These are phyloP conservation scores for Clavispora carvajalis DNA, from an alignment of 805 yeast genomes.

Conservation along the genomic window DNA sequence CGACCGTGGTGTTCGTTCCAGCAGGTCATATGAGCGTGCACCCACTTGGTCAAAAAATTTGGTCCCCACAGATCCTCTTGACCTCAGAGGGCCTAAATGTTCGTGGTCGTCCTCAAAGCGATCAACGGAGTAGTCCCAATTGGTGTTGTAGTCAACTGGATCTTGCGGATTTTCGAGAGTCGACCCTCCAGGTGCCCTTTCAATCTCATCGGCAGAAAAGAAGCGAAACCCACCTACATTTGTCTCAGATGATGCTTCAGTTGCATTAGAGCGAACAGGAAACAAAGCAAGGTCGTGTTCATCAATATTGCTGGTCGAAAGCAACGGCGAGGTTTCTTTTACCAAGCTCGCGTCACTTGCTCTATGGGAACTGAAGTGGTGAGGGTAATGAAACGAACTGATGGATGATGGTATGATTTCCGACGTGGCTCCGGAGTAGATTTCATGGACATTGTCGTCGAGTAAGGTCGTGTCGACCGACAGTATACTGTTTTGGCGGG, in stretches of 20 bases:
- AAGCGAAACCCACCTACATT: slow-evolving; percentile 56
- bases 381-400: slow-evolving; percentile 70
- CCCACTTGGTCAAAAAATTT: slow-evolving; percentile 6
- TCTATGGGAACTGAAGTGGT: slow-evolving; percentile 36
- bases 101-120: slow-evolving; percentile 24
- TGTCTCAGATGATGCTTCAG: slow-evolving; percentile 33
- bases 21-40: slow-evolving; percentile 3
- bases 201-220: slow-evolving; percentile 78
- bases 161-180: slow-evolving; percentile 55
- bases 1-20: slow-evolving; percentile 10
- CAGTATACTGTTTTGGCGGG: slow-evolving; percentile 29
- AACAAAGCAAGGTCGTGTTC: slow-evolving; percentile 25
- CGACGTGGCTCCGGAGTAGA: slow-evolving; percentile 73
- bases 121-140: slow-evolving; percentile 65
- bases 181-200: slow-evolving; percentile 83
- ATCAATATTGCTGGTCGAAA: slow-evolving; percentile 13
- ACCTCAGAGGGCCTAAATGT: slow-evolving; percentile 11
- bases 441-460: slow-evolving; percentile 64
- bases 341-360: slow-evolving; percentile 11
- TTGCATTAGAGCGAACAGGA: slow-evolving; percentile 31
- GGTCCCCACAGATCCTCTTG: slow-evolving; percentile 20
- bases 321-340: slow-evolving; percentile 33
- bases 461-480: slow-evolving; percentile 29
- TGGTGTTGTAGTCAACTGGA: slow-evolving; percentile 65
- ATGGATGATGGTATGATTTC: slow-evolving; percentile 75